Conservation (phyloP, 2,329 filamentous ascomycete species). For the Didymella segeticola region DNA sequence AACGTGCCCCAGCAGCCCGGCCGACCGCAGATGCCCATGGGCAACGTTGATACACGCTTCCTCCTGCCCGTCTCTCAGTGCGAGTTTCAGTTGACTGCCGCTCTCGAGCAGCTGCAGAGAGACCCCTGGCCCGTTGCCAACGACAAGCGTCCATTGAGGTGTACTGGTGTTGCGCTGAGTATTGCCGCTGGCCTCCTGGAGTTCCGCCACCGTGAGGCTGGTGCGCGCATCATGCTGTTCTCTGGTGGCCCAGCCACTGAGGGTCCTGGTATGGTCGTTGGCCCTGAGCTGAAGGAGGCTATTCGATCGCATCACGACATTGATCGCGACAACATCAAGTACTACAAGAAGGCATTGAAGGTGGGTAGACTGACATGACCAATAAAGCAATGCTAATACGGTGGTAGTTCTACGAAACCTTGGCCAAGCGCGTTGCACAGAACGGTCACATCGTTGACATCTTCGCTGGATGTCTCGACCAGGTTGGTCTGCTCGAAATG, state of each 20-base stretch:
- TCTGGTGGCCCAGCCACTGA: constrained; percentile 94
- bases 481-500: constrained; percentile 97
- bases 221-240: constrained; percentile 96
- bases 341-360: constrained; percentile 99
- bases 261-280: constrained; percentile 95
- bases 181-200: constrained; percentile 93
- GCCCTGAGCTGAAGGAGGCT: constrained; percentile 91
- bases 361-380: constrained; percentile 52
- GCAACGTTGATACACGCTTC: constrained; percentile 86
- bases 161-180: constrained; percentile 94
- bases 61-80: constrained; percentile 92
- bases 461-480: constrained; percentile 95
- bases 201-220: constrained; percentile 93
- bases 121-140: constrained; percentile 97
- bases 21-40: constrained; percentile 70
- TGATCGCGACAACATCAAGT: constrained; percentile 98
- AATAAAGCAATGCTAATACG: background rate
- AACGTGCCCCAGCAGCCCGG: constrained; percentile 73
- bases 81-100: constrained; percentile 96
- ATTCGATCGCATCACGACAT: constrained; percentile 99
- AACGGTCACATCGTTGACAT: constrained; percentile 98
- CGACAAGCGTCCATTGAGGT: constrained; percentile 87
- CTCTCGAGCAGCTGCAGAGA: constrained; percentile 91
- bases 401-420: constrained; percentile 83
- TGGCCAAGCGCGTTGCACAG: constrained; percentile 92